These are phyloP conservation scores for Acanthamoeba royreba DNA, from an alignment of 208 protist genomes.

Conservation along the genomic window DNA sequence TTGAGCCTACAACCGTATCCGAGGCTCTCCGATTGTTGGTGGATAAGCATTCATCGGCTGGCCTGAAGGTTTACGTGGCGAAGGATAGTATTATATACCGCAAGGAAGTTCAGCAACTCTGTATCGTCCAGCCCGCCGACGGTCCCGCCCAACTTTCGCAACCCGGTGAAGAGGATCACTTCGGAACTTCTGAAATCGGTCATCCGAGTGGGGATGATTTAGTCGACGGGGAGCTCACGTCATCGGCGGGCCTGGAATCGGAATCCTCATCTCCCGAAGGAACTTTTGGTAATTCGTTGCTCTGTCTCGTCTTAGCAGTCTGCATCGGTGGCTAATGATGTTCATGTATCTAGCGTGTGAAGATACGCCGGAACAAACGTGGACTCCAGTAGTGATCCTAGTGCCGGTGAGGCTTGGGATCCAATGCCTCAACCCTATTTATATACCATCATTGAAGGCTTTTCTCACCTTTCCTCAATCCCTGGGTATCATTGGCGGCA, in stretches of 20 bases:
- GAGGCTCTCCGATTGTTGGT: background rate
- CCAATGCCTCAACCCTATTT: slow-evolving; percentile 49
- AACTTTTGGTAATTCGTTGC: background rate
- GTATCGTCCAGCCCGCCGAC: background rate
- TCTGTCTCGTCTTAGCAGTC: background rate
- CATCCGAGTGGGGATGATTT: background rate
- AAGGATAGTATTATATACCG: background rate
- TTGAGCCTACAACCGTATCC: slow-evolving; percentile 56
- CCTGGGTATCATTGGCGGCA: slow-evolving; percentile 65
- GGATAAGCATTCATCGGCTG: background rate
- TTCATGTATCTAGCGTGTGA: background rate
- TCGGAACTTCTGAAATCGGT: background rate
- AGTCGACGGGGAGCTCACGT: background rate
- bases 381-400: slow-evolving; percentile 60
- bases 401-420: slow-evolving; percentile 63
- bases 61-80: slow-evolving; percentile 14
- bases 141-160: background rate
- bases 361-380: background rate
- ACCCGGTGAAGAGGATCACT: background rate
- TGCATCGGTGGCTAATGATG: background rate
- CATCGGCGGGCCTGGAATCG: background rate
- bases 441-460: slow-evolving; percentile 18
- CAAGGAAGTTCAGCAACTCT: background rate
- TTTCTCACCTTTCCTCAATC: slow-evolving; percentile 47
- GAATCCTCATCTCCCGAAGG: background rate